These are phyloP conservation scores for Termitomyces sp. DNA, from an alignment of 768 basidiomycete species.

Conservation along the genomic window DNA sequence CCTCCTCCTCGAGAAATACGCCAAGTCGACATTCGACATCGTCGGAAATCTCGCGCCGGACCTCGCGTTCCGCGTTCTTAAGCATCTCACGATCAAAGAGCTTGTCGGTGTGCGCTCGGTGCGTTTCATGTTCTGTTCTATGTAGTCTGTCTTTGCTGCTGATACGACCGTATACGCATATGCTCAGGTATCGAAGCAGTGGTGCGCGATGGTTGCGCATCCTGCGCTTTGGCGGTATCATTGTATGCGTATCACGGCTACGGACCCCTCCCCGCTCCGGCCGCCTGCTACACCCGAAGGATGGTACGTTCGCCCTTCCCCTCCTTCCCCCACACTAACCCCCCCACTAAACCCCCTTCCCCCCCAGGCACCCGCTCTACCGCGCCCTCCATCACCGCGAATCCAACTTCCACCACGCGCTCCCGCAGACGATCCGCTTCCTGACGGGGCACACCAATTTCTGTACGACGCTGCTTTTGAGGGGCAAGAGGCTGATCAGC, in stretches of 20 bases:
- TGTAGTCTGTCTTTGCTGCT: slow-evolving; percentile 40
- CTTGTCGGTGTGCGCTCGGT: slow-evolving; percentile 59
- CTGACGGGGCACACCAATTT: slow-evolving; percentile 84
- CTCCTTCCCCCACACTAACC: neutral
- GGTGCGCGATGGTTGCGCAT: slow-evolving; percentile 46
- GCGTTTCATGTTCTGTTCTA: slow-evolving; percentile 15
- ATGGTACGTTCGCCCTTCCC: slow-evolving; percentile 47
- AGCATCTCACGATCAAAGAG: slow-evolving; percentile 50
- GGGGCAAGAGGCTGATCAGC: slow-evolving; percentile 80
- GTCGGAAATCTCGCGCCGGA: slow-evolving; percentile 67
- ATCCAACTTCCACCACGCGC: slow-evolving; percentile 71
- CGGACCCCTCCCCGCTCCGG: slow-evolving; percentile 64
- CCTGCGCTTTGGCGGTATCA: slow-evolving; percentile 78
- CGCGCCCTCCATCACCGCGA: slow-evolving; percentile 82
- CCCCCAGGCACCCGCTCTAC: slow-evolving; percentile 56
- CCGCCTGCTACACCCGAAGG: slow-evolving; percentile 62
- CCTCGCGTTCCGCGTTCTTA: slow-evolving; percentile 61
- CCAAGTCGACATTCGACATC: slow-evolving; percentile 78
- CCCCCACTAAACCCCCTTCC: no score
- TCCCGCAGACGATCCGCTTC: slow-evolving; percentile 76
- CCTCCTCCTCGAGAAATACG: slow-evolving; percentile 79
- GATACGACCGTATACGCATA: slow-evolving; percentile 25
- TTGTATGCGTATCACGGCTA: slow-evolving; percentile 67
- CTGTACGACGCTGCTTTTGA: slow-evolving; percentile 75
- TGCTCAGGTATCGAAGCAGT: slow-evolving; percentile 40